Base-by-base conservation (phyloP, 441 rosid species). In the Populus hybrid region DNA sequence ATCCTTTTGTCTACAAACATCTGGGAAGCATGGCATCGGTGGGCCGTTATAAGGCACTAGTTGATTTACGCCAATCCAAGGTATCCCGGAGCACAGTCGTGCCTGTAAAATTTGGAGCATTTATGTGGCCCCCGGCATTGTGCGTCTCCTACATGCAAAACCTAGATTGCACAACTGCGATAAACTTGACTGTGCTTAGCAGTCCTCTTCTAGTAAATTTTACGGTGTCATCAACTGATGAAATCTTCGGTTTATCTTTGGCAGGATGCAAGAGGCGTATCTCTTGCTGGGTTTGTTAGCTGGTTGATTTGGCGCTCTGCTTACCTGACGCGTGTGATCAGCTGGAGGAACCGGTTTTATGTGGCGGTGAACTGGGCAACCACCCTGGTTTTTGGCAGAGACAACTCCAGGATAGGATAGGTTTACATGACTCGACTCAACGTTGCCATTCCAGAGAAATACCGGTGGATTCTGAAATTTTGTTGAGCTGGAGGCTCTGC, bases 21-120 rank as follows among this genome's bases (percentile, higher is more conserved):
- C 40, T 94, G 16, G 99, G 98, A 70, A 95, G 97, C 84, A 94
- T 95, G 99, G 98, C 99, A 18, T 83, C 99, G 1, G 93, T 93
- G 4, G 97, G 98, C 3, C 86, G 96, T 75, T 92, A 90, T 80
- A 95, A 95, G 91, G 98, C 98, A 0, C 82, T 94, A 0, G 95
- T 94, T 65, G 99, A 95, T 86, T 86, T 95, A 30, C 95, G 94
- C 67, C 90, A 90, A 71, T 91, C 97, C 0, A 95, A 94, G 94
- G 96, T 93, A 84, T 11, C 20, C 34, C 8, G 10, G 2, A 9
- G 23, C 9, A 16, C 9, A 2, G 14, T n/a, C 10, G 23, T 24
- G 38, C 38, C 38, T 35, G 38, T 10, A 38, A 38, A 38, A 38
- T 38, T 38, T 38, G 42, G 42, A 38, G 42, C 10, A 38, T 38